A percentile compares a stretch with the other conserved stretches of the same genome.
These are phyloP conservation scores for Xylaria venustula DNA, from an alignment of 495 filamentous ascomycete genomes.

Conservation along the genomic window DNA sequence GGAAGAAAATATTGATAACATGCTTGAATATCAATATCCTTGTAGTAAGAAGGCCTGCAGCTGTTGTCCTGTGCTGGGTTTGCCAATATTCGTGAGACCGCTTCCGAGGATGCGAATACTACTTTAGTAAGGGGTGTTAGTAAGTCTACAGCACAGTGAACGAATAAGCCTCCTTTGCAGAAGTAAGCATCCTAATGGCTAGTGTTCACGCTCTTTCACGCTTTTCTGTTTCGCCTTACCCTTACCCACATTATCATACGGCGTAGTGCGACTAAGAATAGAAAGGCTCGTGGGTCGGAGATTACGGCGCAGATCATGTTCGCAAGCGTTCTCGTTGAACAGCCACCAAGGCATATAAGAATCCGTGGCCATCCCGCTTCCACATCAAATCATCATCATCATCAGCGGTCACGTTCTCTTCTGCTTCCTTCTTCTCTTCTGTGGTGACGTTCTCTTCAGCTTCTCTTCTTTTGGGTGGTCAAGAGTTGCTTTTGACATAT, in stretches of 20 bases:
- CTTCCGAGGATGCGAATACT: too few species aligned
- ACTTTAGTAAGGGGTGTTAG: conserved; percentile 10
- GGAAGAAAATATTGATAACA: not conserved
- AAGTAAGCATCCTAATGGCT: conserved; percentile 7
- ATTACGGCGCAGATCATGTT: not conserved
- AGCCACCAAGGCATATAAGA: conserved; percentile 5
- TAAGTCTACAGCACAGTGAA: conserved; percentile 8
- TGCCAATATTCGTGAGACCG: too few species aligned
- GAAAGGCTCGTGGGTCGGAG: not conserved
- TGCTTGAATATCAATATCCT: not conserved
- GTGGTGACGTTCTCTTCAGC: not conserved
- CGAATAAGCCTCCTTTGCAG: not conserved
- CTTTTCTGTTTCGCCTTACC: not conserved
- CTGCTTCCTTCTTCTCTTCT: not conserved
- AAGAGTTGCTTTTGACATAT: not conserved
- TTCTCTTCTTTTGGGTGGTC: conserved; percentile 1
- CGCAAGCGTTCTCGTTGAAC: not conserved
- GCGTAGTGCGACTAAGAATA: not conserved
- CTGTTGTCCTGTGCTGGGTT: not conserved
- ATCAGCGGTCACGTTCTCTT: conserved; percentile 2
- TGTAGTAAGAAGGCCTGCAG: not conserved
- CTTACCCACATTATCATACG: not conserved
- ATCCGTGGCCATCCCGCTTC: not conserved
- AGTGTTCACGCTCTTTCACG: not conserved
- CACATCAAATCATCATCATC: not conserved